These are phyloP conservation scores for Dothiorella sarmentorum DNA, from an alignment of 2,329 filamentous ascomycete genomes.

Conservation along the genomic window DNA sequence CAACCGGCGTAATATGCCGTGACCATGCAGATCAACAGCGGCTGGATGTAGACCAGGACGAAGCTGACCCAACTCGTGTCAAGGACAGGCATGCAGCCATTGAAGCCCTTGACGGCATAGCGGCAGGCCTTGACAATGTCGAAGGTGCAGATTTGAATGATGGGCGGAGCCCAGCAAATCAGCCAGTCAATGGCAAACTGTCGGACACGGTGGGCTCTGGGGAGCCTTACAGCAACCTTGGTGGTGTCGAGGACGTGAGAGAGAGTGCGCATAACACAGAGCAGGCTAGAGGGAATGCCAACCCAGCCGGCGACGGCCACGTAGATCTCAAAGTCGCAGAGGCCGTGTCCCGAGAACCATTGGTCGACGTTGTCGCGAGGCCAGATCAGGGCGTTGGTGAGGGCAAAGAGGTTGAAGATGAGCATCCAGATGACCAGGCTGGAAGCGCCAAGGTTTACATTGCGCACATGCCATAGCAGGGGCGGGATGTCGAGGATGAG, in stretches of 20 bases:
- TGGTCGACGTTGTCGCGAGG: constrained; percentile 51
- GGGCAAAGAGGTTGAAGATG: constrained; percentile 55
- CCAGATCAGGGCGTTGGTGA: constrained; percentile 65
- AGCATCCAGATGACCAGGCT: constrained; percentile 56
- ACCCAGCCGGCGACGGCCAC: constrained; percentile 53
- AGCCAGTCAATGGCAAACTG: constrained; percentile 50
- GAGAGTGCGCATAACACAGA: constrained; percentile 59
- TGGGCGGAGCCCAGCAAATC: constrained; percentile 55
- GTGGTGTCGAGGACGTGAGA: constrained; percentile 60
- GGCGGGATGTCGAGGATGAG: constrained; percentile 55
- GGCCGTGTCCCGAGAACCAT: constrained; percentile 57
- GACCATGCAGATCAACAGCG: constrained; percentile 51
- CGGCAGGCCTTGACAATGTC: constrained; percentile 58
- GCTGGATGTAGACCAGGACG: constrained; percentile 55
- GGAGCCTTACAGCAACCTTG: constrained; percentile 50
- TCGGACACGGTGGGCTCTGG: constrained; percentile 45
- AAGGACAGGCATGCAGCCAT: constrained; percentile 55
- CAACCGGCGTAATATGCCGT: constrained; percentile 58
- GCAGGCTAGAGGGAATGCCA: constrained; percentile 51
- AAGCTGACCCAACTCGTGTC: constrained; percentile 58
- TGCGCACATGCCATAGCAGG: constrained; percentile 57
- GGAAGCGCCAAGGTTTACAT: constrained; percentile 58
- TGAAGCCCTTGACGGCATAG: constrained; percentile 57
- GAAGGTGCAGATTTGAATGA: constrained; percentile 54
- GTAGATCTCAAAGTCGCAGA: constrained; percentile 64